Conservation (phyloP, 345 rosid species). For the Bruguiera parviflora region DNA sequence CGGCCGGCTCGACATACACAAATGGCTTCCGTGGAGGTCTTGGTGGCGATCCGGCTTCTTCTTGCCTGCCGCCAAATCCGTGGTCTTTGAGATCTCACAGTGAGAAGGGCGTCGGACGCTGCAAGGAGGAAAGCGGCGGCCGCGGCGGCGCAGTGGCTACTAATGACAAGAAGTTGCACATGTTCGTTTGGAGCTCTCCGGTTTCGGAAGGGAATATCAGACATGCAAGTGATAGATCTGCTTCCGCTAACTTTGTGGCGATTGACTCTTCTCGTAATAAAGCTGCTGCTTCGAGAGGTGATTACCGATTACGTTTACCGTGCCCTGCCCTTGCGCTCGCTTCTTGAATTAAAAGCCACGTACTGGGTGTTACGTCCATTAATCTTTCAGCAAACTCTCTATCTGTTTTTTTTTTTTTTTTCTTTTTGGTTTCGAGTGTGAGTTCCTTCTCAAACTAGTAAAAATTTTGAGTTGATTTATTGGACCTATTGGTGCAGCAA, state of each 20-base stretch:
- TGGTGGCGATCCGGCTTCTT: slow-evolving; percentile 10
- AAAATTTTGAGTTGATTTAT: neutral
- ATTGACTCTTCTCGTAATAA: slow-evolving; percentile 22
- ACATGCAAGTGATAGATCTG: slow-evolving; percentile 18
- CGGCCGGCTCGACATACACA: slow-evolving; percentile 10
- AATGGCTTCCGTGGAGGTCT: slow-evolving; percentile 6
- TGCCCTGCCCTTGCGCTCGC: no score
- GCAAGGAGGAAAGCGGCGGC: slow-evolving; percentile 9
- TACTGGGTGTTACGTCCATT: no score
- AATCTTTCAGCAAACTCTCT: neutral
- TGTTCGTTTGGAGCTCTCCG: slow-evolving; percentile 36
- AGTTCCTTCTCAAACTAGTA: no score
- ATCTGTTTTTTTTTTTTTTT: neutral
- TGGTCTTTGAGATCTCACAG: slow-evolving; percentile 15
- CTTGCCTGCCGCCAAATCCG: slow-evolving; percentile 26
- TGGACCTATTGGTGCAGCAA: slow-evolving; percentile 32
- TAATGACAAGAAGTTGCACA: slow-evolving; percentile 23
- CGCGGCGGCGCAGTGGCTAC: neutral
- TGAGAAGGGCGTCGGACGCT: neutral
- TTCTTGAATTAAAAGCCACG: no score
- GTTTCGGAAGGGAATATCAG: slow-evolving; percentile 19
- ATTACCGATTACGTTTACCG: neutral
- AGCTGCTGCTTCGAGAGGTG: slow-evolving; percentile 49
- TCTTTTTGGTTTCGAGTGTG: no score
- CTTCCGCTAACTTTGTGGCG: slow-evolving; percentile 15